Percentiles rank a stretch among this genome's conserved stretches.
phyloP scores from a whole-genome alignment of 1,139 yeast genomes.

The Geotrichum aggregatum region DNA sequence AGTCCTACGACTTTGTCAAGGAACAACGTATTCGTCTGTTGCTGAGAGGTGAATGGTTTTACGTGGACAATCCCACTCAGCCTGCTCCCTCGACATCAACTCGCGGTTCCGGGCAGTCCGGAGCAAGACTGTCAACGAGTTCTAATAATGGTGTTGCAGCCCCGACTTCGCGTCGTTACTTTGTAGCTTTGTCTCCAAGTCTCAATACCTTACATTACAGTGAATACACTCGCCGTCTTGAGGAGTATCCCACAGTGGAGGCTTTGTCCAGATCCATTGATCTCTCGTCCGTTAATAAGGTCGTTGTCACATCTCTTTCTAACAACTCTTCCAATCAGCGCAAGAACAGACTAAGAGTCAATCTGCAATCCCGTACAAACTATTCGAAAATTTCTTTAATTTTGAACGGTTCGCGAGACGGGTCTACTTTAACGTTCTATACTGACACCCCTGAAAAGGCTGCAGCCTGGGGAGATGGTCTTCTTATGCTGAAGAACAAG shows the following conservation, averaged over 20 bases:
- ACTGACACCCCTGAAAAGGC: constrained; percentile 70
- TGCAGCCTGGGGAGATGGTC: constrained; percentile 76
- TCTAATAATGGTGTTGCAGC: constrained; percentile 25
- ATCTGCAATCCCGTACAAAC: constrained; percentile 30
- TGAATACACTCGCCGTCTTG: constrained; percentile 50
- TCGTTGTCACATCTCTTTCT: constrained; percentile 29
- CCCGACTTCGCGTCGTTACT: constrained; percentile 45
- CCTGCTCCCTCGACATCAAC: constrained; percentile 23
- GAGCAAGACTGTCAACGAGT: constrained; percentile 10
- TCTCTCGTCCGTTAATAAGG: constrained; percentile 28
- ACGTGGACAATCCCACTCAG: constrained; percentile 51
- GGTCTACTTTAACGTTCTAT: constrained; percentile 49
- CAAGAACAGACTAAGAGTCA: constrained; percentile 29
- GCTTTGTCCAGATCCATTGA: constrained; percentile 31
- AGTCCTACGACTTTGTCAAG: constrained; percentile 69
- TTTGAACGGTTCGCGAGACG: constrained; percentile 30
- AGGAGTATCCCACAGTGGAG: constrained; percentile 57
- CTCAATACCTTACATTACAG: constrained; percentile 59
- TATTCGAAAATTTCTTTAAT: constrained; percentile 31
- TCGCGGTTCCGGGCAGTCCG: background rate
- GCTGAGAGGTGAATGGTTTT: constrained; percentile 83
- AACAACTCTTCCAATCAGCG: constrained; percentile 22
- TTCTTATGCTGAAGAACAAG: constrained; percentile 53
- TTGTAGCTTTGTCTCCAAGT: constrained; percentile 68
- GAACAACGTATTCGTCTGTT: constrained; percentile 72